Evolutionary conservation across 2,329 filamentous ascomycete species (phyloP).

Genomic region (Aspergillus alliaceus): DNA sequence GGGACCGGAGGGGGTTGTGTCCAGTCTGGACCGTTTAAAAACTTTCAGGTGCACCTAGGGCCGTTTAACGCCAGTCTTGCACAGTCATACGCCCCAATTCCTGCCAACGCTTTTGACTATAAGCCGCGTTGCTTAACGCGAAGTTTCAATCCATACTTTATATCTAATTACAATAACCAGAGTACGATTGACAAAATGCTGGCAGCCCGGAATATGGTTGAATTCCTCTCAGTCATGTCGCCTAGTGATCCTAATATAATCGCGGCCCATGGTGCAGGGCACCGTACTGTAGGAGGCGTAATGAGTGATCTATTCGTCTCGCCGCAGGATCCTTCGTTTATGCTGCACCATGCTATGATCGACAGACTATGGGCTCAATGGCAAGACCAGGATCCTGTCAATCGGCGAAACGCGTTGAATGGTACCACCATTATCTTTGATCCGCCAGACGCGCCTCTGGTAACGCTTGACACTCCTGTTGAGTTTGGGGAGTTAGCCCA

Average conservation of each 20-base stretch:
- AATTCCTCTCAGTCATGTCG: background rate
- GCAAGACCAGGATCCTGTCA: conserved; percentile 19
- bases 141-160: conserved; percentile 1
- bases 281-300: background rate
- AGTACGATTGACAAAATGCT: background rate
- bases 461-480: conserved; percentile 17
- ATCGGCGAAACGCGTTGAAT: conserved; percentile 5
- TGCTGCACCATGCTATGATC: conserved; percentile 32
- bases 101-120: conserved; percentile 6
- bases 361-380: conserved; percentile 32
- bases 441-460: conserved; percentile 3
- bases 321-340: conserved; percentile 29
- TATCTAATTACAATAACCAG: background rate
- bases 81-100: background rate
- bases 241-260: background rate
- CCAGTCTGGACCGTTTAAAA: conserved; percentile 6
- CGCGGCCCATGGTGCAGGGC: conserved; percentile 1
- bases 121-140: conserved; percentile 9
- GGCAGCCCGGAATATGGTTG: background rate
- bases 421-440: conserved; percentile 16
- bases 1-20: conserved; percentile 7
- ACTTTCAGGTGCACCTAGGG: conserved; percentile 5
- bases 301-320: conserved; percentile 10
- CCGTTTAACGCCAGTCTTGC: background rate
- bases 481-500: conserved; percentile 18